Percentiles rank a stretch among this genome's conserved stretches.
phyloP scores from a whole-genome alignment of 2,329 filamentous ascomycete genomes.

The Colletotrichum siamense region DNA sequence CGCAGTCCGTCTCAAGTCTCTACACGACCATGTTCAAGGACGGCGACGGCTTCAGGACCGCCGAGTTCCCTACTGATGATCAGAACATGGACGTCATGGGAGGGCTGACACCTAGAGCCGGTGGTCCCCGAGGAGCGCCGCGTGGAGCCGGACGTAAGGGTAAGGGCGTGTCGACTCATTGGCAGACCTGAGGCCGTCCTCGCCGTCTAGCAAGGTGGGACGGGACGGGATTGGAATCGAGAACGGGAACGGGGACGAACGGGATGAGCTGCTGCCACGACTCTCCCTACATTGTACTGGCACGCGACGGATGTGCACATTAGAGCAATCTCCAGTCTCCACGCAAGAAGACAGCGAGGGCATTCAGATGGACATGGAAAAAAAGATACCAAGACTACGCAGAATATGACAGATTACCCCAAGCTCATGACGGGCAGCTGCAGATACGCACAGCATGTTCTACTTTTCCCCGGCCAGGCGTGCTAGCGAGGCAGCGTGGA shows the following conservation, averaged over 20 bases:
- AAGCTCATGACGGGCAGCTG: neutral
- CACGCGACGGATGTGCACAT: neutral
- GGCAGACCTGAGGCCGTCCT: neutral
- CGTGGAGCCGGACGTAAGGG: constrained; percentile 17
- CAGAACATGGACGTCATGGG: constrained; percentile 31
- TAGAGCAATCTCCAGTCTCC: neutral
- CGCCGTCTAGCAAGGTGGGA: neutral
- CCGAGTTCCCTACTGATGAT: constrained; percentile 32
- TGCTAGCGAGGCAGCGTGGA: neutral
- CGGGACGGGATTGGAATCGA: neutral
- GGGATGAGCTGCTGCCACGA: neutral
- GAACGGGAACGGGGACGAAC: neutral
- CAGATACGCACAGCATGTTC: neutral
- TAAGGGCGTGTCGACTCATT: constrained; percentile 12
- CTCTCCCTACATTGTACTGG: neutral
- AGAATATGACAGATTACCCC: neutral
- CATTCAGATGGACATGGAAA: neutral
- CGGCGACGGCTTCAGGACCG: constrained; percentile 69
- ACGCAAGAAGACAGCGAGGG: neutral
- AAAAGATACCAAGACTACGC: constrained; percentile 9
- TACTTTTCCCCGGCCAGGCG: neutral
- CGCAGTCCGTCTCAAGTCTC: constrained; percentile 70
- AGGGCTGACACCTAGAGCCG: constrained; percentile 20
- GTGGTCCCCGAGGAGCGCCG: neutral
- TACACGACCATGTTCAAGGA: constrained; percentile 79